Conservation (phyloP, 2,329 filamentous ascomycete species). For the Macrophomina pseudophaseolina region DNA sequence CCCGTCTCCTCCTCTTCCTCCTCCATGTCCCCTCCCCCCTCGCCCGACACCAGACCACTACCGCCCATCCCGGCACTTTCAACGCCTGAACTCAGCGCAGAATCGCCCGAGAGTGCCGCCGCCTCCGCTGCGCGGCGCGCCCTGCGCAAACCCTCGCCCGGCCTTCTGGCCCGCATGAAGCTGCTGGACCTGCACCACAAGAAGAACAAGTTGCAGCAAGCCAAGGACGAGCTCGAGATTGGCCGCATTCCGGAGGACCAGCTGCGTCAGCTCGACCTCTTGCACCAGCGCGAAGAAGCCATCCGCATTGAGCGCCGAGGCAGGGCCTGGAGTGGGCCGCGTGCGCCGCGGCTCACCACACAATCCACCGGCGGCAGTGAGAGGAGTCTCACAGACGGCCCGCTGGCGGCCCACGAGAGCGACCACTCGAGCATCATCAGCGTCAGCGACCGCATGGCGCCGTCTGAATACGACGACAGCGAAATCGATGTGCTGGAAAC, state of each 20-base stretch:
- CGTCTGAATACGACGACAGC: conserved; percentile 38
- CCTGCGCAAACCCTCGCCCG: conserved; percentile 47
- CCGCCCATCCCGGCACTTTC: conserved; percentile 14
- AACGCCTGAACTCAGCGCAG: conserved; percentile 10
- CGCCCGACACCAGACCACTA: conserved; percentile 19
- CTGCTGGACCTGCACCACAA: conserved; percentile 47
- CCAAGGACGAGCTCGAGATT: conserved; percentile 54
- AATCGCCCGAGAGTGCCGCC: conserved; percentile 16
- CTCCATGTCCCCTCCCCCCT: conserved; percentile 23
- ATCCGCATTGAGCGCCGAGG: conserved; percentile 67
- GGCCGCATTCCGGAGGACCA: conserved; percentile 74
- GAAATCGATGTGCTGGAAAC: conserved; percentile 55
- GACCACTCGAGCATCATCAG: conserved; percentile 54
- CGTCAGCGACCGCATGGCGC: conserved; percentile 63
- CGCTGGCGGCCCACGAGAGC: conserved; percentile 44
- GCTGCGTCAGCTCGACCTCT: conserved; percentile 70
- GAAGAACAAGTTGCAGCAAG: conserved; percentile 36
- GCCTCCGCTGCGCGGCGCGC: conserved; percentile 34
- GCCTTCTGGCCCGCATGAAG: conserved; percentile 51
- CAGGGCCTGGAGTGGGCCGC: conserved; percentile 70
- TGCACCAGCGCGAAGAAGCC: conserved; percentile 63
- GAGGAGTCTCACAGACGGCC: conserved; percentile 24
- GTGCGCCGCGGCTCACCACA: conserved; percentile 36
- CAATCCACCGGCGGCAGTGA: conserved; percentile 44
- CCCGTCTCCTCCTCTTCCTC: conserved; percentile 11